These are phyloP conservation scores for Apiospora pterosperma DNA, from an alignment of 2,329 filamentous ascomycete species.

Conservation along the genomic window DNA sequence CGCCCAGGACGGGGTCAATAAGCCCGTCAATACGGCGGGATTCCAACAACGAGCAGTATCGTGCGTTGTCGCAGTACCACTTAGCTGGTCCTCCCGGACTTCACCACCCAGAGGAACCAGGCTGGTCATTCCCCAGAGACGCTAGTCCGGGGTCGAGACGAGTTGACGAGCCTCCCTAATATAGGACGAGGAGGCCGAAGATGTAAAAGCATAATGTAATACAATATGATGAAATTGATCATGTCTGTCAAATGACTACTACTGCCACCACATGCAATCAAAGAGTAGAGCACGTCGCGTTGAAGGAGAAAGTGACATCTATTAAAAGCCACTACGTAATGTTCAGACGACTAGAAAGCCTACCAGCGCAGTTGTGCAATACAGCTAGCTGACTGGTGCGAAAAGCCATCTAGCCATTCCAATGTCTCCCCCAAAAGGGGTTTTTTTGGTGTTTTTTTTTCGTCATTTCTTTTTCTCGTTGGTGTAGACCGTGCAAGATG, in stretches of 20 bases:
- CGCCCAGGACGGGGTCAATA: background rate
- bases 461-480: slow-evolving; percentile 14
- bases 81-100: background rate
- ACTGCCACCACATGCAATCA: background rate
- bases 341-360: slow-evolving; percentile 26
- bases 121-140: background rate
- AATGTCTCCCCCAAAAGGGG: slow-evolving; percentile 17
- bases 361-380: slow-evolving; percentile 13
- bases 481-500: slow-evolving; percentile 7
- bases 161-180: background rate
- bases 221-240: background rate
- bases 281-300: background rate
- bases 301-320: slow-evolving; percentile 20
- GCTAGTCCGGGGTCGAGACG: background rate
- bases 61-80: background rate
- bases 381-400: slow-evolving; percentile 17
- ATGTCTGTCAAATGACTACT: background rate
- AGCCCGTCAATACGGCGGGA: background rate
- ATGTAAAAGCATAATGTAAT: background rate
- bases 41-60: background rate
- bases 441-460: slow-evolving; percentile 19
- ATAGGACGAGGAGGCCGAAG: background rate
- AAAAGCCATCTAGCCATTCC: slow-evolving; percentile 20
- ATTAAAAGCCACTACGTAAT: slow-evolving; percentile 15
- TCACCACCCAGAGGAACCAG: background rate